These are phyloP conservation scores for Lactifluus hygrophoroides DNA, from an alignment of 768 basidiomycete species.

Conservation along the genomic window DNA sequence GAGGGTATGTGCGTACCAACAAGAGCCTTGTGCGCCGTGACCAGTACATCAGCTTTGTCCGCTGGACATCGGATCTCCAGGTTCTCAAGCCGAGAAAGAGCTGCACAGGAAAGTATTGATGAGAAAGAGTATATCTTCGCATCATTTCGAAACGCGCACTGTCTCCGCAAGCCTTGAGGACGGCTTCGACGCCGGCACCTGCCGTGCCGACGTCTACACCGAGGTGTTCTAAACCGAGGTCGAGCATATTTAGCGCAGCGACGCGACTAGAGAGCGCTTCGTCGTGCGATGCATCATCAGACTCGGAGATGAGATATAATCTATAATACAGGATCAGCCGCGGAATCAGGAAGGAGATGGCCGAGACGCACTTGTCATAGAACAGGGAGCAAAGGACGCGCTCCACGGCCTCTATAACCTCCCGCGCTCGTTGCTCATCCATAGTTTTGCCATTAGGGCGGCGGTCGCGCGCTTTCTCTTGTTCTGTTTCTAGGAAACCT, in stretches of 20 bases:
- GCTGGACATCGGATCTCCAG: conserved; percentile 47
- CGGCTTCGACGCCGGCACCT: conserved; percentile 44
- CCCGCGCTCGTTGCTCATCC: conserved; percentile 34
- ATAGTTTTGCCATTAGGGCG: conserved; percentile 24
- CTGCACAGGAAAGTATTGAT: conserved; percentile 28
- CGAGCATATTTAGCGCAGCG: conserved; percentile 86
- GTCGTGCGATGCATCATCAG: conserved; percentile 81
- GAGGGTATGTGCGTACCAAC: conserved; percentile 51
- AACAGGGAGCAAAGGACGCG: conserved; percentile 59
- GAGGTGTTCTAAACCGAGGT: conserved; percentile 80
- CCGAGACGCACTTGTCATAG: conserved; percentile 64
- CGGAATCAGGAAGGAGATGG: neutral
- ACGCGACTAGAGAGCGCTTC: conserved; percentile 83
- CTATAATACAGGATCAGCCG: conserved; percentile 33
- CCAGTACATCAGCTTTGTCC: conserved; percentile 73
- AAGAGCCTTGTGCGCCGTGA: conserved; percentile 76
- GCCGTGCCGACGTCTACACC: conserved; percentile 66
- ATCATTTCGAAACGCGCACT: conserved; percentile 35
- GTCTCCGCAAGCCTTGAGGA: conserved; percentile 69
- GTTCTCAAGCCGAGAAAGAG: conserved; percentile 43
- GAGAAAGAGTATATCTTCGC: neutral
- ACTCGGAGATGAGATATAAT: conserved; percentile 64
- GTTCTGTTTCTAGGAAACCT: conserved; percentile 19
- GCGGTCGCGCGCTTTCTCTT: conserved; percentile 14
- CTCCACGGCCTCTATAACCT: conserved; percentile 69